phyloP scores from a whole-genome alignment of 2,329 filamentous ascomycete genomes.

The Venturia effusa region DNA sequence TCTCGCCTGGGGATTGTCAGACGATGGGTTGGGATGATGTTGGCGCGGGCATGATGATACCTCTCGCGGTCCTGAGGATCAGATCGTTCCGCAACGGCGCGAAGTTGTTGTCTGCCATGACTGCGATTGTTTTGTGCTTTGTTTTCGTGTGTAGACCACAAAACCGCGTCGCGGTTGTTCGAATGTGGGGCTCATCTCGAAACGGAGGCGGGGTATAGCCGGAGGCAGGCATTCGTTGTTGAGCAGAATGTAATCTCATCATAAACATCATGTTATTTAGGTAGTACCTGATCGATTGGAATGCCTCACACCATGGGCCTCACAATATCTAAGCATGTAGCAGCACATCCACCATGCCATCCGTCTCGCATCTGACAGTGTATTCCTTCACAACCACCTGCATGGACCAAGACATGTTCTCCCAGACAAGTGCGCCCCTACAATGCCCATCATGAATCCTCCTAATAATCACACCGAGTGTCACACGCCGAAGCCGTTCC shows the following conservation, averaged over 20 bases:
- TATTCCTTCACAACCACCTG: too few relatives aligned
- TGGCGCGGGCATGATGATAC: constrained; percentile 34
- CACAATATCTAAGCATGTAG: neutral
- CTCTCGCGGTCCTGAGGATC: constrained; percentile 78
- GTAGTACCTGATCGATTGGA: too few relatives aligned
- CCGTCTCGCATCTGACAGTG: too few relatives aligned
- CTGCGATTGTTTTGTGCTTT: neutral
- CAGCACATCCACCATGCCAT: neutral
- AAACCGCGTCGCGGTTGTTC: neutral
- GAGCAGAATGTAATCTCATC: too few relatives aligned
- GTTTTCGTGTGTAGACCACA: too few relatives aligned
- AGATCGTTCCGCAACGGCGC: constrained; percentile 86
- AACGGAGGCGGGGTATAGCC: neutral
- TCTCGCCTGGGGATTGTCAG: constrained; percentile 51
- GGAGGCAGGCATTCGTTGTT: neutral
- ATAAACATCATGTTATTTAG: too few relatives aligned
- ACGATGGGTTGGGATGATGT: constrained; percentile 6
- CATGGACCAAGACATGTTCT: neutral
- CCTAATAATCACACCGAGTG: neutral
- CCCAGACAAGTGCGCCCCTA: neutral
- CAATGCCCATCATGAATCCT: neutral
- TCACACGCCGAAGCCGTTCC: neutral
- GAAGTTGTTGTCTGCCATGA: constrained; percentile 41
- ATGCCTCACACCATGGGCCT: too few relatives aligned
- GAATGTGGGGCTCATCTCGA: neutral